Conservation (phyloP, 2,329 filamentous ascomycete species). For the Chalara sp. region DNA sequence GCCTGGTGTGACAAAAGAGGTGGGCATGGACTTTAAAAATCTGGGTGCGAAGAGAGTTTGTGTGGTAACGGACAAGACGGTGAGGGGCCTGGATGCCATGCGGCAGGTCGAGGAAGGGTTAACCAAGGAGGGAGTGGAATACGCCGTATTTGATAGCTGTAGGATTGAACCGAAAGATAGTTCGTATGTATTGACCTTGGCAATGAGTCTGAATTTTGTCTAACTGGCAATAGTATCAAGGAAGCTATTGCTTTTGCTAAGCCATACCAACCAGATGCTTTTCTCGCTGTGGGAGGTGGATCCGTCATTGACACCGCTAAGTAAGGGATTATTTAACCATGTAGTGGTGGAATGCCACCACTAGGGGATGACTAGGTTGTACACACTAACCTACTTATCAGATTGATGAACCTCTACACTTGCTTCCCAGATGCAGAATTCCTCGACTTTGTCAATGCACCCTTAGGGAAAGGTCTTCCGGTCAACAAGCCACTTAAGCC, state of each 20-base stretch:
- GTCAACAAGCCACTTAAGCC: conserved; percentile 66
- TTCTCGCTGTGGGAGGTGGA: conserved; percentile 86
- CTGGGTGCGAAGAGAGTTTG: conserved; percentile 81
- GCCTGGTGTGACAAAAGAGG: conserved; percentile 86
- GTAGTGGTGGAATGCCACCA: background rate
- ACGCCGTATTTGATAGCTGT: conserved; percentile 73
- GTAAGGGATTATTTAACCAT: conserved; percentile 9
- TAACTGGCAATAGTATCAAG: conserved; percentile 53
- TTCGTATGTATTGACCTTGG: conserved; percentile 49
- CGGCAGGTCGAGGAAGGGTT: conserved; percentile 79
- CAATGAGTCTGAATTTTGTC: background rate
- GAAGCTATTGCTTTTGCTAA: conserved; percentile 86
- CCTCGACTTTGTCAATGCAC: conserved; percentile 95
- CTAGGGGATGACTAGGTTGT: background rate
- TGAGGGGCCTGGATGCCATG: conserved; percentile 81
- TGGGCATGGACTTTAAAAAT: conserved; percentile 96
- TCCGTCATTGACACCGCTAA: conserved; percentile 98
- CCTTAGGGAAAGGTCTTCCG: conserved; percentile 75
- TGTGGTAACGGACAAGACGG: conserved; percentile 83
- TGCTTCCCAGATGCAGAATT: conserved; percentile 89
- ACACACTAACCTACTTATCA: background rate
- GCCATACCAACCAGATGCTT: conserved; percentile 75
- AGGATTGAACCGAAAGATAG: conserved; percentile 91
- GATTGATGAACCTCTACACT: conserved; percentile 90
- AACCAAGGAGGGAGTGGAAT: conserved; percentile 70